Percentiles rank a stretch among this genome's conserved stretches.
Conservation (phyloP, 495 filamentous ascomycete species). For the Jackrogersella minutella region DNA sequence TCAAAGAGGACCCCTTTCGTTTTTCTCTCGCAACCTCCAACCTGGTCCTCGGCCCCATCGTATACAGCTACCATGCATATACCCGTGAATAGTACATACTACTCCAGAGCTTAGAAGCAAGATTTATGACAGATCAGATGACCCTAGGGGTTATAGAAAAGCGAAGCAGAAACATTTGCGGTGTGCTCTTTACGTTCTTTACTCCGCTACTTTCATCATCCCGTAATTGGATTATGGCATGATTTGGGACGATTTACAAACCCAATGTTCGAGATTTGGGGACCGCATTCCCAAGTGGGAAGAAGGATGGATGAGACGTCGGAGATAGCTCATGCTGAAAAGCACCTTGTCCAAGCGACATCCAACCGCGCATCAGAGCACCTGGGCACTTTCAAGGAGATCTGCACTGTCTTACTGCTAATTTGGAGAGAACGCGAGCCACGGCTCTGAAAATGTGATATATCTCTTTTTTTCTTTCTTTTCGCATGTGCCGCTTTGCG, state of each 20-base stretch:
- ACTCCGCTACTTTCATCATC: conserved; percentile 9
- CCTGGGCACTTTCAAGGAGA: conserved; percentile 8
- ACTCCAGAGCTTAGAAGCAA: conserved; percentile 17
- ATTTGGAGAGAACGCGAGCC: conserved; percentile 32
- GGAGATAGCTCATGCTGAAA: conserved; percentile 11
- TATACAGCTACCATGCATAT: no score
- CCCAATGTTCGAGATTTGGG: conserved; percentile 29
- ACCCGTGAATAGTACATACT: conserved; percentile 4
- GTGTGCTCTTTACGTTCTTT: conserved; percentile 27
- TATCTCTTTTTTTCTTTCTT: conserved; percentile 26
- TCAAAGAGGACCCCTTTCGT: conserved; percentile 4
- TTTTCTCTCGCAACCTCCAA: conserved; percentile 24
- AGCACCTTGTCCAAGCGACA: conserved; percentile 13
- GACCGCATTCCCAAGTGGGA: conserved; percentile 19
- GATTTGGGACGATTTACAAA: conserved; percentile 30
- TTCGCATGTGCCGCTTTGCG: background rate
- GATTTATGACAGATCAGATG: conserved; percentile 28
- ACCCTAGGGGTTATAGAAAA: background rate
- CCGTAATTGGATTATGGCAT: conserved; percentile 31
- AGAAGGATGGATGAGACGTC: conserved; percentile 36
- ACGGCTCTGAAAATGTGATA: conserved; percentile 30
- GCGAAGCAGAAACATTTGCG: conserved; percentile 8
- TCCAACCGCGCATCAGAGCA: conserved; percentile 17
- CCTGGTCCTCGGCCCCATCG: conserved; percentile 35
- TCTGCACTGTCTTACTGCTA: conserved; percentile 27